Percentiles rank a stretch among this genome's conserved stretches.
phyloP scores from a whole-genome alignment of 2,329 filamentous ascomycete genomes.

The Tolypocladium sp. region DNA sequence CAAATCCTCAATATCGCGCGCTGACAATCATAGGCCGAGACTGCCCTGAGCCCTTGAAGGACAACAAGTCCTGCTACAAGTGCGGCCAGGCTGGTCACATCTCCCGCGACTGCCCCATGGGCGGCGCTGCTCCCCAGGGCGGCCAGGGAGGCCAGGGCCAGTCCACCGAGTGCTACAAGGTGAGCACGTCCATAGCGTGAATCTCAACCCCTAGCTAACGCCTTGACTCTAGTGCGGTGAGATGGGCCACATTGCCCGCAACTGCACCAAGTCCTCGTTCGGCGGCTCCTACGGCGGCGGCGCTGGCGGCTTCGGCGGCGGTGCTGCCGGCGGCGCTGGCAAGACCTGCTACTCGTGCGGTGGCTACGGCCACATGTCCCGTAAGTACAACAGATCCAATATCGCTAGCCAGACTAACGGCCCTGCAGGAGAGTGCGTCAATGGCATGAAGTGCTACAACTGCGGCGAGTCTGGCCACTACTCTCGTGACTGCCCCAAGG shows the following conservation, averaged over 20 bases:
- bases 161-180: conserved; percentile 83
- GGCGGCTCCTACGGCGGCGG: conserved; percentile 38
- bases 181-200: conserved; percentile 11
- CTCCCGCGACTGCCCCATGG: conserved; percentile 71
- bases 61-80: conserved; percentile 70
- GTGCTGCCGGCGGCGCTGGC: conserved; percentile 41
- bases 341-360: conserved; percentile 99
- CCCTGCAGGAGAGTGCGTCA: conserved; percentile 73
- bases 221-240: conserved; percentile 62
- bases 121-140: conserved; percentile 36
- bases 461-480: conserved; percentile 91
- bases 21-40: conserved; percentile 61
- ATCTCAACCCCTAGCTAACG: not conserved
- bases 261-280: conserved; percentile 62
- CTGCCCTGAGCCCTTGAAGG: conserved; percentile 81
- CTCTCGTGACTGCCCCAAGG: conserved; percentile 91
- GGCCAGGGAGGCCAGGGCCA: conserved; percentile 30
- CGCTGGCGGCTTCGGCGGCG: conserved; percentile 30
- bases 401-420: conserved; percentile 9
- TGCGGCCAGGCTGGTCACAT: conserved; percentile 83
- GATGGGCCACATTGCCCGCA: conserved; percentile 90
- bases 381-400: conserved; percentile 34
- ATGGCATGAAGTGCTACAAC: conserved; percentile 99
- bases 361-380: conserved; percentile 92
- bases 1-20: not conserved